Conservation (phyloP, 768 basidiomycete species). For the Fomitopsis serialis region DNA sequence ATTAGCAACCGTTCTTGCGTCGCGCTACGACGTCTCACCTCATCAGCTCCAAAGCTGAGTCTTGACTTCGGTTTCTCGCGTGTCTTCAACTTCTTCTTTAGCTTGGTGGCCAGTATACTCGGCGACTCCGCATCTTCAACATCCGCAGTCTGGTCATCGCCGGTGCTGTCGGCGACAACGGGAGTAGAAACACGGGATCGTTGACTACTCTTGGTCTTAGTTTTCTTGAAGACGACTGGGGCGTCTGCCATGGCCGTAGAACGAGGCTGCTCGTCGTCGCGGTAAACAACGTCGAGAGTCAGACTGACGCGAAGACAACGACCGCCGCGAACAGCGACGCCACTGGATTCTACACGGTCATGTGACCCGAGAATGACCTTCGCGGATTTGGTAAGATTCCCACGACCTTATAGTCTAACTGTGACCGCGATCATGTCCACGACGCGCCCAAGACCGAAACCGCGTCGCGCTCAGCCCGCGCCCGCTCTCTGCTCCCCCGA, state of each 20-base stretch:
- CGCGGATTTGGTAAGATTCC: constrained; percentile 16
- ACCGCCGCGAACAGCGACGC: not conserved
- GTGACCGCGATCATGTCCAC: constrained; percentile 24
- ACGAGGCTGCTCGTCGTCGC: no score
- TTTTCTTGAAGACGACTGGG: constrained; percentile 36
- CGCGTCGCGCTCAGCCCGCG: constrained; percentile 39
- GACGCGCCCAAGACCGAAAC: constrained; percentile 28
- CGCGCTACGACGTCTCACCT: constrained; percentile 36
- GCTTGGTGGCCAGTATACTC: constrained; percentile 53
- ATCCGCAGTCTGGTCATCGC: constrained; percentile 12
- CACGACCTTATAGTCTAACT: constrained; percentile 19
- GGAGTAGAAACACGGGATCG: constrained; percentile 29
- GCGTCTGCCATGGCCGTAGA: not conserved
- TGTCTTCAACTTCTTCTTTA: constrained; percentile 65
- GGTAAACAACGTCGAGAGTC: no score
- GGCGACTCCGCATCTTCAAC: constrained; percentile 47
- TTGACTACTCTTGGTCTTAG: constrained; percentile 33
- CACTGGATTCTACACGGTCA: not conserved
- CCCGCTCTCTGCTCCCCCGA: constrained; percentile 9
- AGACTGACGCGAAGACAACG: no score
- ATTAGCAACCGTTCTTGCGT: constrained; percentile 23
- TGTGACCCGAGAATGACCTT: constrained; percentile 8
- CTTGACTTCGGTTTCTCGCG: constrained; percentile 60
- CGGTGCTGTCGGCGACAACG: constrained; percentile 20
- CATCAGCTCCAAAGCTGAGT: constrained; percentile 75